Evolutionary conservation across 179 eudicot species (phyloP).

Genomic region (Heliamphora pulchella): DNA sequence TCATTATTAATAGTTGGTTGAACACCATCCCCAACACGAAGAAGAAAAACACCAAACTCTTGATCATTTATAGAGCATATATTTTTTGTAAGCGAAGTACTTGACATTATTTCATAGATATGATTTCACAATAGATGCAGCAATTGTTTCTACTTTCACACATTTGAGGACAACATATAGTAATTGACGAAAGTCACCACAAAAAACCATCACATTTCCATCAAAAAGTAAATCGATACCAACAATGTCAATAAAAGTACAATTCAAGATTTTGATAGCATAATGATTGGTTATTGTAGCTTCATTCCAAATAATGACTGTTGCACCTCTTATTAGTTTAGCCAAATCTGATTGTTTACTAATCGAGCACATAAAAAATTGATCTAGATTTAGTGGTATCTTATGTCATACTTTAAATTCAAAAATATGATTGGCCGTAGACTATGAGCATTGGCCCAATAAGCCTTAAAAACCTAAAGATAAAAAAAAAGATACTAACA

Average conservation of each 20-base stretch:
- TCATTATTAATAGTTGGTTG: not conserved
- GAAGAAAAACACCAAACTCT: not conserved
- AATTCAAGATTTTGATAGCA: not conserved
- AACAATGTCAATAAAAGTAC: not conserved
- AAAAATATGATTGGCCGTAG: too few species aligned
- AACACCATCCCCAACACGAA: not conserved
- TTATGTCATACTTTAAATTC: not conserved
- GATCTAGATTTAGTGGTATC: not conserved
- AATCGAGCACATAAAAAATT: not conserved
- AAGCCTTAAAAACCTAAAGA: too few species aligned
- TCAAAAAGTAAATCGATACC: not conserved
- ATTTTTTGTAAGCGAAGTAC: not conserved
- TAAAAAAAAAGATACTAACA: too few species aligned
- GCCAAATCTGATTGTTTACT: not conserved
- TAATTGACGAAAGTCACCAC: constrained; percentile 1
- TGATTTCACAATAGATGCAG: not conserved
- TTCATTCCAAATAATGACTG: constrained; percentile 9
- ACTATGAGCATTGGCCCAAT: too few species aligned
- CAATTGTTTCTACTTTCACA: not conserved
- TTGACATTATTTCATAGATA: not conserved
- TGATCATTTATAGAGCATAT: not conserved
- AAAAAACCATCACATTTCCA: not conserved
- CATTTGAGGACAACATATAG: not conserved
- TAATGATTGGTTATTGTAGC: not conserved
- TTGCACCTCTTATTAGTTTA: not conserved